Evolutionary conservation across 139 green algal genomes (phyloP), one percentile per base, ranked within the genome.

Genomic region (Volvox africanus): DNA sequence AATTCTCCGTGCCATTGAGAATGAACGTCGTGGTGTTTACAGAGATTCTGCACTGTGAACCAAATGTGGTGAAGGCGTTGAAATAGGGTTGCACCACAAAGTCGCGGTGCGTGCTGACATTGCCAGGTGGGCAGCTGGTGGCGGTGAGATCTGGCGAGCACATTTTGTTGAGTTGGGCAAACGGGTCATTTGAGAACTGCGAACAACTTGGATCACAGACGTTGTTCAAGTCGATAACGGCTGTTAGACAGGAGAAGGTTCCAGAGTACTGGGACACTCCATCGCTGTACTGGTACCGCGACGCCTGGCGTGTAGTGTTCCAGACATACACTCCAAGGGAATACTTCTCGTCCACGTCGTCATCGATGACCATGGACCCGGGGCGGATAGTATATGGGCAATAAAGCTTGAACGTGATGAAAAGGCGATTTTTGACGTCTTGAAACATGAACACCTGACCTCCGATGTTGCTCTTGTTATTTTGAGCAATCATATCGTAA

Each of bases 301-400:
- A 14, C n/a, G n/a, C n/a, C 71, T 36, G 2, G 26, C 71, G 71
- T 36, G 86, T 90, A 24, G 5, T 61, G 73, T 90, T 83, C 86
- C 86, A 90, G 12, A 83, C 19, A 32, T 84, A 90, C 30, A 90
- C n/a, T 22, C 86, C 86, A 32, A 90, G 1, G 12, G 9, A 19
- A 69, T 36, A 36, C 26, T 9, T 79, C 71, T 79, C 71, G 71
- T 30, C 71, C 71, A 36, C 26, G 1, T 32, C 71, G 26, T 79
- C 35, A 5, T 79, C 28, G 71, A 36, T 79, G 71, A 18, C 26
- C 17, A 21, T 32, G 21, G 30, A n/a, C 26, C 86, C 86, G 0
- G 86, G 73, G 5, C 86, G 71, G 22, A 90, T 73, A 18, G 86
- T 76, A 37, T 84, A 90, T 30, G 86, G 86, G 44, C 86, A 90